Conservation (phyloP, 352 stramenopile species). For the Globisporangium radiosum region DNA sequence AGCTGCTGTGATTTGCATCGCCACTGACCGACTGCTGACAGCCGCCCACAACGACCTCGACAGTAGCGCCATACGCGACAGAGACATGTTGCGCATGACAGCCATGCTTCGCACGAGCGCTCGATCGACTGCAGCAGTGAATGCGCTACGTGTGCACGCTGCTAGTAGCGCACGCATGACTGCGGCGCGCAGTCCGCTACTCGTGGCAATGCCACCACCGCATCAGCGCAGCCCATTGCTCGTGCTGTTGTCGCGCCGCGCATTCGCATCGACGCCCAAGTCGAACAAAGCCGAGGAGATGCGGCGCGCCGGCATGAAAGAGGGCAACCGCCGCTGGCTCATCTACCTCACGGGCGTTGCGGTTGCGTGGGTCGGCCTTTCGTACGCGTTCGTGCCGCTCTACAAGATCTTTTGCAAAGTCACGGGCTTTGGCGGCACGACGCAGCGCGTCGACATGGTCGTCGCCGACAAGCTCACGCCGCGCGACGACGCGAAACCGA, state of each 20-base stretch:
- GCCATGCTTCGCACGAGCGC: background rate
- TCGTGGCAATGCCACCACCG: background rate
- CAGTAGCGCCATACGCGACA: background rate
- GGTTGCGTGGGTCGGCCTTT: constrained; percentile 91
- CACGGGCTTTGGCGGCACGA: constrained; percentile 96
- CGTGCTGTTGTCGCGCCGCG: constrained; percentile 19
- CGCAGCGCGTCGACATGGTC: constrained; percentile 71
- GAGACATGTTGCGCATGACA: constrained; percentile 14
- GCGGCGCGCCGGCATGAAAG: constrained; percentile 49
- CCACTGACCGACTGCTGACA: background rate
- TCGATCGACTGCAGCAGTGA: background rate
- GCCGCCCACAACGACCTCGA: too few species aligned
- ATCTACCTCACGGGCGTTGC: constrained; percentile 93
- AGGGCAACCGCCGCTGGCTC: constrained; percentile 87
- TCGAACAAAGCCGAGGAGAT: constrained; percentile 31
- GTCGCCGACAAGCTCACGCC: constrained; percentile 86
- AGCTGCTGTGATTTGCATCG: background rate
- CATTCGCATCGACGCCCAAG: constrained; percentile 39
- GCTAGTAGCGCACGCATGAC: background rate
- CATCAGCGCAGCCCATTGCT: constrained; percentile 1
- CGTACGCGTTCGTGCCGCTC: constrained; percentile 96
- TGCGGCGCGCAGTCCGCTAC: too few species aligned
- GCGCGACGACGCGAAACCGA: constrained; percentile 87
- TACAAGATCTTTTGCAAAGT: constrained; percentile 99
- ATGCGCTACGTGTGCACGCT: background rate